These are phyloP conservation scores for Coemansia sp. DNA, from an alignment of 192 early-diverging fungal species.

Conservation along the genomic window DNA sequence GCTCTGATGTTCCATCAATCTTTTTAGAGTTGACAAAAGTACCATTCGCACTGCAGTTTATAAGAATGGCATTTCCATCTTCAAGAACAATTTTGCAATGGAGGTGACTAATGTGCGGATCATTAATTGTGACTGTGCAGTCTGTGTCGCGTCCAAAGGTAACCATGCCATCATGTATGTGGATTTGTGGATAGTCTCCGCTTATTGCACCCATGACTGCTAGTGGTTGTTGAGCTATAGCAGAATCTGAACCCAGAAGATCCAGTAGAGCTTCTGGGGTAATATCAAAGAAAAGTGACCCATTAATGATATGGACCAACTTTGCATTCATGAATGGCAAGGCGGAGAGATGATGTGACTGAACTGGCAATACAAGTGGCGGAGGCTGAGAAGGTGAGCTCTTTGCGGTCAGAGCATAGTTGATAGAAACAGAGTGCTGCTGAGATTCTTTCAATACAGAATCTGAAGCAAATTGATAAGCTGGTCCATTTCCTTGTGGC, in stretches of 20 bases:
- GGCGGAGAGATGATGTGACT: conserved; percentile 30
- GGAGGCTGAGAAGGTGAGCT: conserved; percentile 11
- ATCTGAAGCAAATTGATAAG: not conserved
- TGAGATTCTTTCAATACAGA: not conserved
- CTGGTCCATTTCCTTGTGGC: not conserved
- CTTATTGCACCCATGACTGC: conserved; percentile 26
- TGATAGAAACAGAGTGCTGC: not conserved
- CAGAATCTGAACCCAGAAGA: not conserved
- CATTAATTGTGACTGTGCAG: conserved; percentile 30
- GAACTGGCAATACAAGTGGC: conserved; percentile 39
- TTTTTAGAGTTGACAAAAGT: conserved; percentile 38
- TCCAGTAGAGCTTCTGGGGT: not conserved
- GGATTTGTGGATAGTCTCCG: conserved; percentile 20
- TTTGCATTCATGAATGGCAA: conserved; percentile 28
- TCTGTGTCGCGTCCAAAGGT: conserved; percentile 34
- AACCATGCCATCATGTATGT: conserved; percentile 12
- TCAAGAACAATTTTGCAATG: conserved; percentile 31
- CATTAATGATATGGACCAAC: conserved; percentile 25
- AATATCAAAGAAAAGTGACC: conserved; percentile 29
- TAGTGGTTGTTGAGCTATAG: conserved; percentile 10
- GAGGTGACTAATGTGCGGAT: conserved; percentile 34
- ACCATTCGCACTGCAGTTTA: conserved; percentile 39
- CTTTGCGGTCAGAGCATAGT: no score
- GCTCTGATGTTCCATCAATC: conserved; percentile 10
- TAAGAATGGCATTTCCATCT: conserved; percentile 14